phyloP scores from a whole-genome alignment of 2,329 filamentous ascomycete species.

The Daldinia sp. region DNA sequence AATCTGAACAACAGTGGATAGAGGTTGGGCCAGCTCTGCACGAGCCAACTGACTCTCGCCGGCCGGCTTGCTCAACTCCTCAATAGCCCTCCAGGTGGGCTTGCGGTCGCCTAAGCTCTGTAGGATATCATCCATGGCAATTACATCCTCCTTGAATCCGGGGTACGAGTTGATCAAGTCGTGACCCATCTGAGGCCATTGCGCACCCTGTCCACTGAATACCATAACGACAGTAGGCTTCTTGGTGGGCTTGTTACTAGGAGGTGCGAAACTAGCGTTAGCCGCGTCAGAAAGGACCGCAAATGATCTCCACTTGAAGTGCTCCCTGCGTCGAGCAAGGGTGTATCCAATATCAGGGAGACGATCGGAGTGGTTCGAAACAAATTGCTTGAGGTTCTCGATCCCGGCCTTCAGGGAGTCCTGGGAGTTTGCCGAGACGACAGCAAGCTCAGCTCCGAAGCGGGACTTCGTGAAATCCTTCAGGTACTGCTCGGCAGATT shows the following conservation, averaged over 20 bases:
- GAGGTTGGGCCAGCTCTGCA: conserved; percentile 41
- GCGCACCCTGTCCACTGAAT: conserved; percentile 37
- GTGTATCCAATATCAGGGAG: conserved; percentile 1
- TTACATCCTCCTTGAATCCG: not conserved
- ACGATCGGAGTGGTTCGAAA: not conserved
- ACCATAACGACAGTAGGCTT: conserved; percentile 18
- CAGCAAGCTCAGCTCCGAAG: not conserved
- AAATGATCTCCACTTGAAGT: conserved; percentile 4
- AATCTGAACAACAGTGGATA: conserved; percentile 36
- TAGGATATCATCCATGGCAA: not conserved
- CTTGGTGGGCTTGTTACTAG: not conserved
- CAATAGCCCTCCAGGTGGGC: not conserved
- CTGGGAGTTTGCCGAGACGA: conserved; percentile 5
- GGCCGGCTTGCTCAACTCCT: not conserved
- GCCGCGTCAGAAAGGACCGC: not conserved
- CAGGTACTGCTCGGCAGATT: not conserved
- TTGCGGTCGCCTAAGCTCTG: not conserved
- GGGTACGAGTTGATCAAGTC: conserved; percentile 18
- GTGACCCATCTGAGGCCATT: conserved; percentile 33
- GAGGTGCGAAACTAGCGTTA: not conserved
- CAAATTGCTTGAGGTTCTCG: conserved; percentile 1
- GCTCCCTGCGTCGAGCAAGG: conserved; percentile 1
- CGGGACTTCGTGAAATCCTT: conserved; percentile 3
- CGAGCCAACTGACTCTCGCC: not conserved
- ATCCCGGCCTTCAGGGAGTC: conserved; percentile 2